These are phyloP conservation scores for Trichoderma semiorbis DNA, from an alignment of 2,329 filamentous ascomycete species.

Conservation along the genomic window DNA sequence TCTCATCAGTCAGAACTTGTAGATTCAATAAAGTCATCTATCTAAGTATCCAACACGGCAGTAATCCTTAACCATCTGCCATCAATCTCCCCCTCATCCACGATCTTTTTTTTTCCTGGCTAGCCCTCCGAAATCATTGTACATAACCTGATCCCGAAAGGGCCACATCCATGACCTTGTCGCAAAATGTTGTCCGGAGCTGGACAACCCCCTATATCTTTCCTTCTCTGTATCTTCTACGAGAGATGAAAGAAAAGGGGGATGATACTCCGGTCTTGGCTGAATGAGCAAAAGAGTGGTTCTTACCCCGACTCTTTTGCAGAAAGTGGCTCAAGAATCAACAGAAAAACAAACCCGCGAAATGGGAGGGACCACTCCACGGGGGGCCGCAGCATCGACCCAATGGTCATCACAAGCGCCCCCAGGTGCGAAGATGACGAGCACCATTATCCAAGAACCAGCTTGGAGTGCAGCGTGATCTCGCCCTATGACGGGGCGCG, in stretches of 20 bases:
- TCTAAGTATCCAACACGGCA: conserved; percentile 21
- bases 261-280: conserved; percentile 26
- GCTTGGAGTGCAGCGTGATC: conserved; percentile 37
- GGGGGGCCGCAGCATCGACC: conserved; percentile 55
- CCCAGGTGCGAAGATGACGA: conserved; percentile 14
- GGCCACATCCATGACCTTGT: conserved; percentile 31
- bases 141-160: conserved; percentile 26
- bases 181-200: conserved; percentile 20
- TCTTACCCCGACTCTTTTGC: background rate
- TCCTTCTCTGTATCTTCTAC: conserved; percentile 16
- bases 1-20: conserved; percentile 26
- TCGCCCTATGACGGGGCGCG: conserved; percentile 29
- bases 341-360: conserved; percentile 32
- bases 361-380: conserved; percentile 29
- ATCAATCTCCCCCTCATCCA: conserved; percentile 25
- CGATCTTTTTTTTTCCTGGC: conserved; percentile 26
- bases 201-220: conserved; percentile 22
- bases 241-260: background rate
- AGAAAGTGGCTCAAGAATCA: conserved; percentile 28
- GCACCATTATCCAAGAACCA: conserved; percentile 39
- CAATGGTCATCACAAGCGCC: conserved; percentile 36
- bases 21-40: conserved; percentile 54
- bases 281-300: background rate
- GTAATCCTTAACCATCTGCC: conserved; percentile 23
- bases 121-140: conserved; percentile 29